Percentiles rank a stretch among this genome's conserved stretches.
Conservation (phyloP, 2,329 filamentous ascomycete species). For the Pseudogymnoascus sp. region DNA sequence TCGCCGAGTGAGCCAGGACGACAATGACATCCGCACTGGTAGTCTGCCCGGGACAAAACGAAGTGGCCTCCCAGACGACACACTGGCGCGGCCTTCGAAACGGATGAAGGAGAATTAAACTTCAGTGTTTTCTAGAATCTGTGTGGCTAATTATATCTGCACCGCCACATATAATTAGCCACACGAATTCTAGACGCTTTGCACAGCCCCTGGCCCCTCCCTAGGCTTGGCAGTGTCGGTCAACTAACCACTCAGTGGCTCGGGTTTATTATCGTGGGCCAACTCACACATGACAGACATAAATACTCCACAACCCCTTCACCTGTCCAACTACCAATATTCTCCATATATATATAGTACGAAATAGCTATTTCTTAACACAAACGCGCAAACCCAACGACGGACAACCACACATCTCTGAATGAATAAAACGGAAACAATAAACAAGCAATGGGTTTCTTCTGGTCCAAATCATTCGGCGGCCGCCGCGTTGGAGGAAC, state of each 20-base stretch:
- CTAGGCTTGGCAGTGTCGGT: background rate
- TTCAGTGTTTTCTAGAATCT: background rate
- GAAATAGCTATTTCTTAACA: background rate
- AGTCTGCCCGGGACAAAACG: constrained; percentile 88
- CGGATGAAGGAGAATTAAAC: constrained; percentile 47
- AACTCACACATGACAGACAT: background rate
- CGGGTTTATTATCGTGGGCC: background rate
- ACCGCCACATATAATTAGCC: background rate
- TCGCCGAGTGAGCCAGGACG: constrained; percentile 83
- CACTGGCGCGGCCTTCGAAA: constrained; percentile 55
- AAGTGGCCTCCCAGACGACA: constrained; percentile 77
- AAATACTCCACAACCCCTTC: background rate
- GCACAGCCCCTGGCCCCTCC: background rate
- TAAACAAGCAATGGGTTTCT: constrained; percentile 26
- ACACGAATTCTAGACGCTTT: background rate
- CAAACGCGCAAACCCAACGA: background rate
- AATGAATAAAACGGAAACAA: background rate
- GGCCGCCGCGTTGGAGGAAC: constrained; percentile 37
- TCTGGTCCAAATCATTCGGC: constrained; percentile 32
- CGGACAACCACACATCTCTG: background rate
- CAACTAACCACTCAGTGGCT: background rate
- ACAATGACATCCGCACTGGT: constrained; percentile 88
- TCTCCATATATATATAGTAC: background rate
- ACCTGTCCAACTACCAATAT: background rate
- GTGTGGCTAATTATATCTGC: background rate